Percentiles rank a stretch among this genome's conserved stretches.
phyloP scores from a whole-genome alignment of 2,329 filamentous ascomycete genomes.

The Hirsutella rhossiliensis region DNA sequence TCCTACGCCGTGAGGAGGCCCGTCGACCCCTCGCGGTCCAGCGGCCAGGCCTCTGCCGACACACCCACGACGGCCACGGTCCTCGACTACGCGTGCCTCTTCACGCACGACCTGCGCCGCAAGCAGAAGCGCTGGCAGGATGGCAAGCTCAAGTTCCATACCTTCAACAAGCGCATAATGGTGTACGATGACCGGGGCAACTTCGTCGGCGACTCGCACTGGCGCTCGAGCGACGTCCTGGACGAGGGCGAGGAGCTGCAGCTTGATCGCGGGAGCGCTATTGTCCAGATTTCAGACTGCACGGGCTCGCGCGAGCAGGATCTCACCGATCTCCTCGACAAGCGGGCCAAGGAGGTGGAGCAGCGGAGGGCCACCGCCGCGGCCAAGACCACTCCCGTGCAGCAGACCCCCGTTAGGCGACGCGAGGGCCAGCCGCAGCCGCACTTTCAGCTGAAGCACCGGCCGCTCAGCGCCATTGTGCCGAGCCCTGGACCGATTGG shows the following conservation, averaged over 20 bases:
- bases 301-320: slow-evolving; percentile 68
- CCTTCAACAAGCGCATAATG: slow-evolving; percentile 86
- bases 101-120: slow-evolving; percentile 70
- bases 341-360: slow-evolving; percentile 46
- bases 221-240: slow-evolving; percentile 56
- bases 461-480: slow-evolving; percentile 28
- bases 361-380: slow-evolving; percentile 32
- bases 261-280: slow-evolving; percentile 60
- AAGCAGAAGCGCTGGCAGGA: slow-evolving; percentile 94
- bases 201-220: slow-evolving; percentile 76
- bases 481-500: slow-evolving; percentile 17
- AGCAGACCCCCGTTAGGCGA: not conserved
- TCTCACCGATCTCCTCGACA: slow-evolving; percentile 62
- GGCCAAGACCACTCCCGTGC: slow-evolving; percentile 14
- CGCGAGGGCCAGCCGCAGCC: slow-evolving; percentile 5
- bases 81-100: slow-evolving; percentile 74
- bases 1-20: slow-evolving; percentile 9
- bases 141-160: slow-evolving; percentile 76
- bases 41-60: not conserved
- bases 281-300: slow-evolving; percentile 71
- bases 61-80: slow-evolving; percentile 37
- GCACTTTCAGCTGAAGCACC: slow-evolving; percentile 27
- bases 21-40: not conserved
- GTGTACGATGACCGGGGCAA: slow-evolving; percentile 74
- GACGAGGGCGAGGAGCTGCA: slow-evolving; percentile 72